These are phyloP conservation scores for Ilyonectria mors-panacis DNA, from an alignment of 2,329 filamentous ascomycete genomes.

Conservation along the genomic window DNA sequence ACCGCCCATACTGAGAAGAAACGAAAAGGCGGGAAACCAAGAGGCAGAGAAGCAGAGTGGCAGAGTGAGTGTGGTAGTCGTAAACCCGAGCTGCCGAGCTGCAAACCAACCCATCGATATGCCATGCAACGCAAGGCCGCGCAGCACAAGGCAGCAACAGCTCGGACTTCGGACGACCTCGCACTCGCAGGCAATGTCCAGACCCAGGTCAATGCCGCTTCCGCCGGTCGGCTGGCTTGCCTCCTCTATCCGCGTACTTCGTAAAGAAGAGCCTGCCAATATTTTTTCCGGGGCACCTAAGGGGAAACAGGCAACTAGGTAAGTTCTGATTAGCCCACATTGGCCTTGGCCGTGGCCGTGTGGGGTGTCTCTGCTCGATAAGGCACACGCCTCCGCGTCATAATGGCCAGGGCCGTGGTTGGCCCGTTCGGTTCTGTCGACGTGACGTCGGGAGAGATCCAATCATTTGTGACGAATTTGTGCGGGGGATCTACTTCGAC, in stretches of 20 bases:
- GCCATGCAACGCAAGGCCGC: conserved; percentile 9
- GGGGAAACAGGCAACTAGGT: background rate
- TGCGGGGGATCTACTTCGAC: conserved; percentile 9
- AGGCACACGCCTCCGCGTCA: conserved; percentile 10
- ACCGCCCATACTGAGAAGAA: background rate
- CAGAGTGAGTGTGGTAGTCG: background rate
- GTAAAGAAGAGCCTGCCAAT: background rate
- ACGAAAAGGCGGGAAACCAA: background rate
- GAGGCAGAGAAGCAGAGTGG: background rate
- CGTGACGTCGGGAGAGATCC: conserved; percentile 1
- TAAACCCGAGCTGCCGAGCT: conserved; percentile 14
- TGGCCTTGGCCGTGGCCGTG: conserved; percentile 13
- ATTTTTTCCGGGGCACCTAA: conserved; percentile 1
- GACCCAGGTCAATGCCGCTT: background rate
- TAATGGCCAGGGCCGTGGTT: background rate
- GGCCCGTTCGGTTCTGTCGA: conserved; percentile 1
- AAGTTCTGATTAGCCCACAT: conserved; percentile 8
- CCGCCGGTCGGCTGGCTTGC: background rate
- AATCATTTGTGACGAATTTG: conserved; percentile 12
- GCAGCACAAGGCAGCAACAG: conserved; percentile 3
- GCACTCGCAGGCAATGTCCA: background rate
- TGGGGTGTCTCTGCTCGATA: conserved; percentile 23
- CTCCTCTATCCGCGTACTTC: background rate
- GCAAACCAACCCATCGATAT: conserved; percentile 22
- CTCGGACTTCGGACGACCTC: conserved; percentile 21